These are phyloP conservation scores for Fusarium fracticaudum DNA, from an alignment of 2,329 filamentous ascomycete species.

Conservation along the genomic window DNA sequence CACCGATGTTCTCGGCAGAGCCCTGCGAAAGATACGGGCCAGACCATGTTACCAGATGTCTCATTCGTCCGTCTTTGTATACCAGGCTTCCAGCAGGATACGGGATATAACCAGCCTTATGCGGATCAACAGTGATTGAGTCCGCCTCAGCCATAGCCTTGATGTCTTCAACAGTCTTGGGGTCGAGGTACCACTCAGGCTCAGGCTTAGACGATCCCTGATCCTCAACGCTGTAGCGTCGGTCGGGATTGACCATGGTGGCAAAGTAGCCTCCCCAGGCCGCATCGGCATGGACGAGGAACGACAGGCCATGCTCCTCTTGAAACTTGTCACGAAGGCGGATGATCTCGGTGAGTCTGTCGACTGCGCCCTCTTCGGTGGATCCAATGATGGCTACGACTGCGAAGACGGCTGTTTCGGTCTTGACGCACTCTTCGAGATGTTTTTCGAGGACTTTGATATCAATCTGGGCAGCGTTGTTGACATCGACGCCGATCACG, in stretches of 20 bases:
- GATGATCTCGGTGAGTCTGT: conserved; percentile 51
- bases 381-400: conserved; percentile 59
- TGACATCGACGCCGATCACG: conserved; percentile 52
- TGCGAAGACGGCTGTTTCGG: conserved; percentile 50
- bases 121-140: conserved; percentile 59
- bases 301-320: conserved; percentile 52
- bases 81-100: conserved; percentile 57
- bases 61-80: conserved; percentile 56
- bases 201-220: conserved; percentile 33
- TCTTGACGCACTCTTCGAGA: conserved; percentile 45
- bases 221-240: conserved; percentile 13
- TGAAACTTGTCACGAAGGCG: conserved; percentile 53
- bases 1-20: conserved; percentile 51
- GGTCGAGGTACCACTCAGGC: conserved; percentile 47
- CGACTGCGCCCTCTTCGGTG: conserved; percentile 59
- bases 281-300: conserved; percentile 58
- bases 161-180: conserved; percentile 52
- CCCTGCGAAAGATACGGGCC: conserved; percentile 53
- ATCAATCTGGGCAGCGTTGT: conserved; percentile 52
- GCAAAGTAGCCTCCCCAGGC: conserved; percentile 62
- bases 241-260: conserved; percentile 52
- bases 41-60: conserved; percentile 56
- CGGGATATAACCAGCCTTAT: conserved; percentile 58
- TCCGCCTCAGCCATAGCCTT: conserved; percentile 52
- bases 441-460: conserved; percentile 44